Evolutionary conservation across 2,329 filamentous ascomycete species (phyloP).

Genomic region (Pyricularia sp.): DNA sequence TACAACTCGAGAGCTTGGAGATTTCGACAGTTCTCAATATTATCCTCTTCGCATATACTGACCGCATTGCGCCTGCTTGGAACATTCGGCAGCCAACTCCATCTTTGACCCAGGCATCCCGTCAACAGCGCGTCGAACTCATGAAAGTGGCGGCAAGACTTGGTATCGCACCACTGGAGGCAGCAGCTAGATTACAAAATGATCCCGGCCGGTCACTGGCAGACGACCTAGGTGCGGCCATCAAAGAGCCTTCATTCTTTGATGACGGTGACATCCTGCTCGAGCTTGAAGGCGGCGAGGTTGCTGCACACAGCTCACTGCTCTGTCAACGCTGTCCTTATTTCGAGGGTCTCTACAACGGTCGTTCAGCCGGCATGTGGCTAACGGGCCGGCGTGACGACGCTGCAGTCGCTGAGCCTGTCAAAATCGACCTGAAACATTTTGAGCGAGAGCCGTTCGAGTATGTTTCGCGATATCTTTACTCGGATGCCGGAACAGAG

Average conservation of each 20-base stretch:
- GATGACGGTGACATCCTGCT: constrained; percentile 71
- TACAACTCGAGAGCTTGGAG: constrained; percentile 64
- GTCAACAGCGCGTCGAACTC: constrained; percentile 73
- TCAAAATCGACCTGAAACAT: constrained; percentile 76
- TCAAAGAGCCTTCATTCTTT: constrained; percentile 60
- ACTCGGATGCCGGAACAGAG: constrained; percentile 71
- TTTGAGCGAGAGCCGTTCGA: constrained; percentile 64
- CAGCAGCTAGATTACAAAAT: constrained; percentile 68
- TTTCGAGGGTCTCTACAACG: constrained; percentile 82
- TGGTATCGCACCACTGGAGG: constrained; percentile 20
- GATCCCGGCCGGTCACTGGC: constrained; percentile 55
- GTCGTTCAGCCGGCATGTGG: constrained; percentile 81
- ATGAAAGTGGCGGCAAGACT: constrained; percentile 59
- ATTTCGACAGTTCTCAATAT: constrained; percentile 73
- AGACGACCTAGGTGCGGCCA: constrained; percentile 60
- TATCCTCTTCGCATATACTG: constrained; percentile 71
- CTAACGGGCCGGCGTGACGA: constrained; percentile 56
- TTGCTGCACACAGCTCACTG: constrained; percentile 67
- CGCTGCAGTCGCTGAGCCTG: constrained; percentile 24
- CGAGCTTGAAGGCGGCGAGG: constrained; percentile 64
- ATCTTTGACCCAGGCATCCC: constrained; percentile 60
- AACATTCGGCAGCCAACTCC: constrained; percentile 62
- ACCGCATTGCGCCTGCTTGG: constrained; percentile 78
- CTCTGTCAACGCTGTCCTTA: constrained; percentile 83
- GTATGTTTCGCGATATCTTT: constrained; percentile 72